Evolutionary conservation across 139 green algal genomes (phyloP).

Genomic region (Chlamydomonas incerta): DNA sequence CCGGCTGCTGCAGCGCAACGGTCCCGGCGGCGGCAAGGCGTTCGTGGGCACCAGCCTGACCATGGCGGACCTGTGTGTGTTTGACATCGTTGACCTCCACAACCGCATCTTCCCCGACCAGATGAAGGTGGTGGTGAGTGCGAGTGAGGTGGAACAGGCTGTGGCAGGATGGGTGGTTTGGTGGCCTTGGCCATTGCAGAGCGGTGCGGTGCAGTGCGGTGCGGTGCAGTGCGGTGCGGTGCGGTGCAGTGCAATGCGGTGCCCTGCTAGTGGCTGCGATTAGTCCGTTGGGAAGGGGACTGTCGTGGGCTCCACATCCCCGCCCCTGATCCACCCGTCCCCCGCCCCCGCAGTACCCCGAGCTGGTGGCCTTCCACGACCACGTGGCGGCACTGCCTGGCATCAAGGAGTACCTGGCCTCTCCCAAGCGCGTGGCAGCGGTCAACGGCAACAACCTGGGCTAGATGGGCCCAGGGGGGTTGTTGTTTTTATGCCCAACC

Average conservation of each 20-base stretch:
- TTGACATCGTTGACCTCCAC: conserved; percentile 67
- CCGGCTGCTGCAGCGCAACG: conserved; percentile 11
- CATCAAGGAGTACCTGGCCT: conserved; percentile 63
- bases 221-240: background rate
- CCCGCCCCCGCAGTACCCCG: conserved; percentile 49
- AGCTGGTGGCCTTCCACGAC: conserved; percentile 49
- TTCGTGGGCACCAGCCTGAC: conserved; percentile 53
- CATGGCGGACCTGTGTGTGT: conserved; percentile 56
- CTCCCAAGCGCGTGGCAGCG: conserved; percentile 32
- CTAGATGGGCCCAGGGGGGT: conserved; percentile 6
- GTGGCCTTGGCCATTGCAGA: background rate
- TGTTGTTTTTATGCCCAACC: no score
- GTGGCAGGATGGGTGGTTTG: background rate
- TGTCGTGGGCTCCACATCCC: no score
- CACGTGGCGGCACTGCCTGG: conserved; percentile 49
- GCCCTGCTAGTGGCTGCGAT: no score
- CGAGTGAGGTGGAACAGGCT: no score
- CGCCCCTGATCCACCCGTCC: no score
- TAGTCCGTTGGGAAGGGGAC: no score
- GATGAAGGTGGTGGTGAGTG: conserved; percentile 48
- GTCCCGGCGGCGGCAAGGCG: conserved; percentile 9
- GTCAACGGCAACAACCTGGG: conserved; percentile 65
- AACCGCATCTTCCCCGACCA: conserved; percentile 58
- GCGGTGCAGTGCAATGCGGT: no score
- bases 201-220: no score